Evolutionary conservation across 805 yeast species (phyloP).

Genomic region (Diddensiella santjacobensis): DNA sequence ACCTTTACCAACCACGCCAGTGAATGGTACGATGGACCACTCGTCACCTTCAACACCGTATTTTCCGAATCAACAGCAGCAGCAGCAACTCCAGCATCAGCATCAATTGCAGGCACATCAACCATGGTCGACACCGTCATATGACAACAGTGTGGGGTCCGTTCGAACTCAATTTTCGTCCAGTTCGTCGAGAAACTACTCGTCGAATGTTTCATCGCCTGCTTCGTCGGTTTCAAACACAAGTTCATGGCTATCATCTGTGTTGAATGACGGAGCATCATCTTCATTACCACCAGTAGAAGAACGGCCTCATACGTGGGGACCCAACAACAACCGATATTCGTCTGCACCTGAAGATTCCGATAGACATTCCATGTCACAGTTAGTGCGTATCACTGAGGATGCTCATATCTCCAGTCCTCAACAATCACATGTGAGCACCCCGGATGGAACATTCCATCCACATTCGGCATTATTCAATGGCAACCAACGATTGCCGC

Average conservation of each 20-base stretch:
- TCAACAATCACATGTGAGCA: not conserved
- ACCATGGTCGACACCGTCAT: slow-evolving; percentile 1
- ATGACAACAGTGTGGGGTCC: not conserved
- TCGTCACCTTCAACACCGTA: slow-evolving; percentile 1
- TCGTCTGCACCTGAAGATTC: slow-evolving; percentile 24
- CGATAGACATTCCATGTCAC: slow-evolving; percentile 25
- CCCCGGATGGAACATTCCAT: slow-evolving; percentile 9
- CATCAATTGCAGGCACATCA: slow-evolving; percentile 10
- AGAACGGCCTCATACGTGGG: slow-evolving; percentile 31
- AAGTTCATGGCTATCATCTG: slow-evolving; percentile 27
- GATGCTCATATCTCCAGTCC: slow-evolving; percentile 25
- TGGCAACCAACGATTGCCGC: slow-evolving; percentile 14
- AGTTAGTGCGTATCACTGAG: slow-evolving; percentile 24
- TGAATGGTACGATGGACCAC: slow-evolving; percentile 6
- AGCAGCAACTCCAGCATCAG: slow-evolving; percentile 10
- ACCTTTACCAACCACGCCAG: slow-evolving; percentile 18
- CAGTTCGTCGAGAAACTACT: slow-evolving; percentile 16
- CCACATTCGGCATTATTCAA: slow-evolving; percentile 10
- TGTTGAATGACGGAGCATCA: slow-evolving; percentile 14
- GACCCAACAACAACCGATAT: slow-evolving; percentile 24
- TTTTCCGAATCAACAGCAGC: not conserved
- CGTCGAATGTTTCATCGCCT: slow-evolving; percentile 23
- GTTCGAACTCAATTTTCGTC: slow-evolving; percentile 1
- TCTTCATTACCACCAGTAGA: slow-evolving; percentile 18
- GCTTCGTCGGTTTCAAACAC: slow-evolving; percentile 20